phyloP scores from a whole-genome alignment of 2,329 filamentous ascomycete genomes.

The Onygenales sp. region DNA sequence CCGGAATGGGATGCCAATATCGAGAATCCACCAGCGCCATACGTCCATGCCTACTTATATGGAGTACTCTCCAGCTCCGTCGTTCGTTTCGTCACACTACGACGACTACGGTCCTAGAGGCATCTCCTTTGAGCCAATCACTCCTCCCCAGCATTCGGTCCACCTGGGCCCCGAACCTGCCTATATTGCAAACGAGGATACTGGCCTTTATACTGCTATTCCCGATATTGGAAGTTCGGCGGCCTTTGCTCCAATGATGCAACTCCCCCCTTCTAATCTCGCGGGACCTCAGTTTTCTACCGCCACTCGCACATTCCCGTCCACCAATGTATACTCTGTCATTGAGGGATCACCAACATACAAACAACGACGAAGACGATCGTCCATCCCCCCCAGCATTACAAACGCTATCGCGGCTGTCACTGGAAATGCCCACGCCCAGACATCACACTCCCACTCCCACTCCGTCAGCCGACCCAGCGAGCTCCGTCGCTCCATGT shows the following conservation, averaged over 20 bases:
- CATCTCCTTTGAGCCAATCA: slow-evolving; percentile 93
- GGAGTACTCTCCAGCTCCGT: slow-evolving; percentile 95
- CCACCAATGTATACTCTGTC: slow-evolving; percentile 82
- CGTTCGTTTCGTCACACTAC: slow-evolving; percentile 96
- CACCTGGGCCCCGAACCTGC: slow-evolving; percentile 78
- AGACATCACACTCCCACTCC: slow-evolving; percentile 30
- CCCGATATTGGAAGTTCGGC: slow-evolving; percentile 70
- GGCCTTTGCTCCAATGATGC: slow-evolving; percentile 79
- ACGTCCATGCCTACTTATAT: slow-evolving; percentile 98
- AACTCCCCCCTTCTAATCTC: slow-evolving; percentile 77
- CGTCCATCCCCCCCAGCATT: slow-evolving; percentile 77
- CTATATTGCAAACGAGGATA: slow-evolving; percentile 97
- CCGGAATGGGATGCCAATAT: slow-evolving; percentile 78
- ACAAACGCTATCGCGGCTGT: slow-evolving; percentile 57
- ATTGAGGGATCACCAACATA: slow-evolving; percentile 98
- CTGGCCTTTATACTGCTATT: slow-evolving; percentile 88
- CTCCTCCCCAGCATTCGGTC: slow-evolving; percentile 82
- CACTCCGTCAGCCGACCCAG: slow-evolving; percentile 59
- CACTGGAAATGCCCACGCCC: slow-evolving; percentile 39
- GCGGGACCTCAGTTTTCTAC: slow-evolving; percentile 70
- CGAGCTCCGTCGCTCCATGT: slow-evolving; percentile 84
- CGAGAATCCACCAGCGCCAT: slow-evolving; percentile 79
- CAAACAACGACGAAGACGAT: slow-evolving; percentile 90
- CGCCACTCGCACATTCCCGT: slow-evolving; percentile 55
- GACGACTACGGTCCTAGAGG: slow-evolving; percentile 97